Conservation (phyloP, 371 early-diverging fungal genomes). For the Phascolomyces articulosus region DNA sequence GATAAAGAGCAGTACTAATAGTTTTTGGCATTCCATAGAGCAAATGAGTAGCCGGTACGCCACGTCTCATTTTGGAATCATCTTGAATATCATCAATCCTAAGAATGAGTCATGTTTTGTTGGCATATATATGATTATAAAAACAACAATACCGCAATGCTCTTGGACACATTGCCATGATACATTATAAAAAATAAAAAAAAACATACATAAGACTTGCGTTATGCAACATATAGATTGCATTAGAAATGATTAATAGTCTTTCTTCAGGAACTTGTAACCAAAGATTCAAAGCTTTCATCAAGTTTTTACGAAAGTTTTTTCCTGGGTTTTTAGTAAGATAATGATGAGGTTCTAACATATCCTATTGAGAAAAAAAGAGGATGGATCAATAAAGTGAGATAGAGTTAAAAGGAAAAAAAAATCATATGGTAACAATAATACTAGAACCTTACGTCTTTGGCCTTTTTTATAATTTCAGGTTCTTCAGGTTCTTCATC, state of each 20-base stretch:
- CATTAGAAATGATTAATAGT: slow-evolving; percentile 72
- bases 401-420: no score
- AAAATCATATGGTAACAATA: no score
- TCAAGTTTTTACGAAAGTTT: slow-evolving; percentile 85
- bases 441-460: no score
- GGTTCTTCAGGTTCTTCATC: no score
- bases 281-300: slow-evolving; percentile 90
- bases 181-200: neutral
- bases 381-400: neutral
- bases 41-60: slow-evolving; percentile 94
- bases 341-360: slow-evolving; percentile 85
- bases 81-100: slow-evolving; percentile 97
- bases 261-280: slow-evolving; percentile 73
- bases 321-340: slow-evolving; percentile 86
- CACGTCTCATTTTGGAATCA: slow-evolving; percentile 85
- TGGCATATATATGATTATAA: no score
- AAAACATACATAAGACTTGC: slow-evolving; percentile 83
- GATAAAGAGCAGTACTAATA: slow-evolving; percentile 95
- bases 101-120: no score
- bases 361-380: slow-evolving; percentile 33
- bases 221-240: slow-evolving; percentile 94
- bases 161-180: neutral
- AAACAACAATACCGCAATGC: neutral
- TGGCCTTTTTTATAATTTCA: no score
- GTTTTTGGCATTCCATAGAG: slow-evolving; percentile 91